These are phyloP conservation scores for Nicotiana undulata DNA, from an alignment of 257 asterid genomes.

Conservation along the genomic window DNA sequence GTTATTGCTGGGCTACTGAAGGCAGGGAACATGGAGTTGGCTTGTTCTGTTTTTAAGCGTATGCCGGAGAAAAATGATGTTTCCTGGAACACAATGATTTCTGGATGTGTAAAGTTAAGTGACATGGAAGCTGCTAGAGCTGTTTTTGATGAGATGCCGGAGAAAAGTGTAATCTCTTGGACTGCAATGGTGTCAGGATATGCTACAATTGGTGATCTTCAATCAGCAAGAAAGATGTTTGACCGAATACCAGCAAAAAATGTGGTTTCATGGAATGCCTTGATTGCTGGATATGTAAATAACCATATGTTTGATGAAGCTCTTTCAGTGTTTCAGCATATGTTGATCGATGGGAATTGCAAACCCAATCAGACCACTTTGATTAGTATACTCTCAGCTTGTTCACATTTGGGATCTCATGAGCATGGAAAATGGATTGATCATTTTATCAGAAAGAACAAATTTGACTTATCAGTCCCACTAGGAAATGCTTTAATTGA, in stretches of 20 bases:
- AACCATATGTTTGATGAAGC: constrained; percentile 40
- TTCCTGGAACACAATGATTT: constrained; percentile 39
- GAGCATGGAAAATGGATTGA: constrained; percentile 48
- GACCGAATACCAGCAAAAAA: constrained; percentile 30
- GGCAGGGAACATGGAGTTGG: constrained; percentile 27
- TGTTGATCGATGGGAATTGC: constrained; percentile 35
- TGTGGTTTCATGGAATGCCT: constrained; percentile 54
- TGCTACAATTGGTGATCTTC: constrained; percentile 26
- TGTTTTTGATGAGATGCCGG: constrained; percentile 34
- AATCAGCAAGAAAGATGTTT: constrained; percentile 28
- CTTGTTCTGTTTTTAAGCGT: constrained; percentile 20
- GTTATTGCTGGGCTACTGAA: constrained; percentile 35
- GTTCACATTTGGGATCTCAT: constrained; percentile 36
- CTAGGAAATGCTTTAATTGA: constrained; percentile 47
- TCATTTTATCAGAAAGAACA: constrained; percentile 29
- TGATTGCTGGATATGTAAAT: constrained; percentile 45
- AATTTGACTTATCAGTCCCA: constrained; percentile 27
- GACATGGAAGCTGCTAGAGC: constrained; percentile 22
- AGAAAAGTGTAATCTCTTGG: constrained; percentile 42
- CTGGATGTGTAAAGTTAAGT: constrained; percentile 26
- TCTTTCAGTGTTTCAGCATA: constrained; percentile 24
- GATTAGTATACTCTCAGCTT: constrained; percentile 37
- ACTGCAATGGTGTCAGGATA: constrained; percentile 41
- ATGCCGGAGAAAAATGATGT: constrained; percentile 31
- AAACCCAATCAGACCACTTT: constrained; percentile 44